Conservation (phyloP, 2,329 filamentous ascomycete genomes). For the Aspergillus fumigatiaffinis region DNA sequence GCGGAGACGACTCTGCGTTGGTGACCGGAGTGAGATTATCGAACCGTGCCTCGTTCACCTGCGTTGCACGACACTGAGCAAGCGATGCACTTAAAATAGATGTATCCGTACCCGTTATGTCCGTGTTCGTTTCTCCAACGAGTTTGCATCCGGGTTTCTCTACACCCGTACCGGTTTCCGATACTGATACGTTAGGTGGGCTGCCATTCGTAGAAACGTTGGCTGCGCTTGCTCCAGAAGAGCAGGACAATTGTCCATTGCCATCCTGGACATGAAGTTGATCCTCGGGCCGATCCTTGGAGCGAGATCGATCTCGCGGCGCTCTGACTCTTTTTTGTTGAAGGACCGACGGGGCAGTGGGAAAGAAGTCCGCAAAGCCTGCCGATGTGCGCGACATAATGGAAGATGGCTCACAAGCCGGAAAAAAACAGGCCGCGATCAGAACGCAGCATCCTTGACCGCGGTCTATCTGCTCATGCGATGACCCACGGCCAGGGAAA, state of each 20-base stretch:
- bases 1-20: slow-evolving; percentile 62
- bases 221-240: slow-evolving; percentile 7
- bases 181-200: slow-evolving; percentile 10
- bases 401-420: slow-evolving; percentile 43
- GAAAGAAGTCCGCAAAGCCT: slow-evolving; percentile 84
- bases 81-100: slow-evolving; percentile 64
- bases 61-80: slow-evolving; percentile 51
- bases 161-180: slow-evolving; percentile 10
- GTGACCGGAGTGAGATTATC: slow-evolving; percentile 63
- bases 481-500: slow-evolving; percentile 19
- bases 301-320: slow-evolving; percentile 59
- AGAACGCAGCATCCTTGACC: slow-evolving; percentile 40
- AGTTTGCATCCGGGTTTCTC: slow-evolving; percentile 30
- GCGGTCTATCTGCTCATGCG: slow-evolving; percentile 15
- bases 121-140: slow-evolving; percentile 68
- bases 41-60: slow-evolving; percentile 50
- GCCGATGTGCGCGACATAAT: slow-evolving; percentile 77
- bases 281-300: slow-evolving; percentile 52
- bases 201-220: slow-evolving; percentile 13
- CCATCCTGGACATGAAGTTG: slow-evolving; percentile 20
- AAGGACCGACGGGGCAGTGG: slow-evolving; percentile 66
- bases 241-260: slow-evolving; percentile 10
- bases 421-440: slow-evolving; percentile 27
- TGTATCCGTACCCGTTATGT: slow-evolving; percentile 67
- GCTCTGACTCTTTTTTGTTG: slow-evolving; percentile 45